A percentile compares a stretch with the other conserved stretches of the same genome.
These are phyloP conservation scores for Phytophthora nicotianae DNA, from an alignment of 352 stramenopile species.

Conservation along the genomic window DNA sequence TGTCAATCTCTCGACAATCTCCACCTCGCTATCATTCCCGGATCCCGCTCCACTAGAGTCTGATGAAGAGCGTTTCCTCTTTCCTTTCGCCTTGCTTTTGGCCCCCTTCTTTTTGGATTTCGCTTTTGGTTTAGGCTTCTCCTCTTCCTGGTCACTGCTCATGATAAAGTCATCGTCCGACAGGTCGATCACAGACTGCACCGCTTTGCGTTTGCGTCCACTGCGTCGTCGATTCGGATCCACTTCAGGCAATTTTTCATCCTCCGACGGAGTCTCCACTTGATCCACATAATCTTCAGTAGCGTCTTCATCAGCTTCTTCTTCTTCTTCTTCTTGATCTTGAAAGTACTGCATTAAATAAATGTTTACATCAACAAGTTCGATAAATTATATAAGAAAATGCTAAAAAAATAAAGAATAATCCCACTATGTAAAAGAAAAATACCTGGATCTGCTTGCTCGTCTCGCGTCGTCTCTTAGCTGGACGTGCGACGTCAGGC, in stretches of 20 bases:
- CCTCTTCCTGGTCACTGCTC: constrained; percentile 44
- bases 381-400: constrained; percentile 11
- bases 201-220: constrained; percentile 34
- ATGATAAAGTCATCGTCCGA: constrained; percentile 42
- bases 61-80: constrained; percentile 30
- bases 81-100: constrained; percentile 31
- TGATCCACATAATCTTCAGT: constrained; percentile 52
- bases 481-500: constrained; percentile 19
- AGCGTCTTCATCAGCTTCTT: constrained; percentile 38
- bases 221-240: constrained; percentile 44
- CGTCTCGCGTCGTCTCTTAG: constrained; percentile 32
- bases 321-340: constrained; percentile 29
- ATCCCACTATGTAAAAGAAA: constrained; percentile 18
- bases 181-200: constrained; percentile 31
- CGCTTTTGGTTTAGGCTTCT: constrained; percentile 37
- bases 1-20: constrained; percentile 36
- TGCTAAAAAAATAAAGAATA: constrained; percentile 12
- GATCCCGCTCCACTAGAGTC: constrained; percentile 37
- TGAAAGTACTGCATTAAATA: constrained; percentile 20
- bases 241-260: constrained; percentile 30
- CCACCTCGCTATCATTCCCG: constrained; percentile 32
- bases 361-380: constrained; percentile 19
- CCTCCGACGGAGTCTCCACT: constrained; percentile 31
- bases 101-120: constrained; percentile 31
- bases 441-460: constrained; percentile 34